Percentiles rank a stretch among this genome's conserved stretches.
Evolutionary conservation across 2,329 filamentous ascomycete species (phyloP).

Genomic region (Pseudogymnoascus sp.): DNA sequence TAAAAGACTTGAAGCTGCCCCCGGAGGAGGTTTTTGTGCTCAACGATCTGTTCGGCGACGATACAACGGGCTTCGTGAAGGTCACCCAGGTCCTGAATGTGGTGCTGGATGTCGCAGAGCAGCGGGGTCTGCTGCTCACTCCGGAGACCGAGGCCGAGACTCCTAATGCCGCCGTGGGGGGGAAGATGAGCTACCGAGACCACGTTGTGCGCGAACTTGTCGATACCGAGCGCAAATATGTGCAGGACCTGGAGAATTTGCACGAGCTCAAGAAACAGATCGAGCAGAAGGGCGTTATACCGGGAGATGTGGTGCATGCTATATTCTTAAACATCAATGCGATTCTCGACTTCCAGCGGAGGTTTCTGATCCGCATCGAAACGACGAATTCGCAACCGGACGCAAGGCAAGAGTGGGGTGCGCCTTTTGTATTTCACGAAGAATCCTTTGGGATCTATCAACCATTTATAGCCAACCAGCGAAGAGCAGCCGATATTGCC

Average conservation of each 20-base stretch:
- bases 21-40: slow-evolving; percentile 84
- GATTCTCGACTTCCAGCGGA: slow-evolving; percentile 88
- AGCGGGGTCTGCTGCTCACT: slow-evolving; percentile 64
- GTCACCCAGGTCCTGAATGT: slow-evolving; percentile 88
- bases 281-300: slow-evolving; percentile 78
- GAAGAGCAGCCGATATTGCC: slow-evolving; percentile 79
- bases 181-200: slow-evolving; percentile 66
- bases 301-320: slow-evolving; percentile 82
- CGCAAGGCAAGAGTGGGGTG: slow-evolving; percentile 82
- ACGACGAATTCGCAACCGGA: slow-evolving; percentile 81
- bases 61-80: slow-evolving; percentile 96
- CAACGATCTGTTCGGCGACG: slow-evolving; percentile 82
- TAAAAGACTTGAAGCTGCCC: slow-evolving; percentile 72
- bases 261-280: slow-evolving; percentile 86
- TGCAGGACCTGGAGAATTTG: slow-evolving; percentile 90
- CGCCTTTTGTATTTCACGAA: slow-evolving; percentile 77
- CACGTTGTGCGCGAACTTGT: slow-evolving; percentile 89
- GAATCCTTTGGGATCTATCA: slow-evolving; percentile 89
- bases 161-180: slow-evolving; percentile 44
- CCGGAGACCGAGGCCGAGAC: slow-evolving; percentile 44
- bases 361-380: slow-evolving; percentile 91
- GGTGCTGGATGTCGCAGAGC: slow-evolving; percentile 78
- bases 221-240: slow-evolving; percentile 93
- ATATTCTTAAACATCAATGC: slow-evolving; percentile 96
- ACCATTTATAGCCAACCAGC: slow-evolving; percentile 94